A percentile compares a stretch with the other conserved stretches of the same genome.
phyloP scores from a whole-genome alignment of 495 filamentous ascomycete species.

The Penicillium canescens region DNA sequence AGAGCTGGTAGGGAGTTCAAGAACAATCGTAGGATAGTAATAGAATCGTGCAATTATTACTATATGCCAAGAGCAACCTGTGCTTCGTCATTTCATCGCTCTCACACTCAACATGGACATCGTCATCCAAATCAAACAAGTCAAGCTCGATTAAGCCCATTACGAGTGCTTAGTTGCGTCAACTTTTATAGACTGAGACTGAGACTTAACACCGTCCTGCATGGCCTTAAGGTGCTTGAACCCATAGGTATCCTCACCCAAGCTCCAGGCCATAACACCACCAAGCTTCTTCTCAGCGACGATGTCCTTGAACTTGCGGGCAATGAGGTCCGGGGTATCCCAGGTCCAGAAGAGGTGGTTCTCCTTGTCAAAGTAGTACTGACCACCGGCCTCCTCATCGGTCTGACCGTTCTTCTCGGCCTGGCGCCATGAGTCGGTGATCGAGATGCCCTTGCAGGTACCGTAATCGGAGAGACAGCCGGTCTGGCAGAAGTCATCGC shows the following conservation, averaged over 20 bases:
- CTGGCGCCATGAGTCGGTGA: constrained; percentile 43
- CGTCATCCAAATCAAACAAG: too few relatives aligned
- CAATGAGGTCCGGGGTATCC: constrained; percentile 64
- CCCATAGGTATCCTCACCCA: constrained; percentile 67
- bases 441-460: constrained; percentile 40
- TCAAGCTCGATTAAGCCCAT: too few relatives aligned
- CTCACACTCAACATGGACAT: too few relatives aligned
- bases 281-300: constrained; percentile 59
- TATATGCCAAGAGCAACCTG: too few relatives aligned
- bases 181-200: constrained; percentile 13
- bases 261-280: constrained; percentile 71
- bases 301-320: constrained; percentile 62
- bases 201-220: constrained; percentile 41
- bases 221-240: constrained; percentile 61
- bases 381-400: constrained; percentile 60
- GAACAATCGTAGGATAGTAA: too few relatives aligned
- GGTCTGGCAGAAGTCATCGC: constrained; percentile 37
- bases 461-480: constrained; percentile 45
- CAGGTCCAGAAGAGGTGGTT: constrained; percentile 72
- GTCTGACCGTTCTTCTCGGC: constrained; percentile 56
- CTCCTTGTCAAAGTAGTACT: constrained; percentile 66
- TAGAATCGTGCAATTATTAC: too few relatives aligned
- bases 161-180: too few relatives aligned
- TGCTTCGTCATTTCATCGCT: too few relatives aligned
- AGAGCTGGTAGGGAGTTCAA: too few relatives aligned